Evolutionary conservation across 2,329 filamentous ascomycete genomes (phyloP), one percentile per base, ranked within the genome.

Genomic region (Colletotrichum chlorophyti): DNA sequence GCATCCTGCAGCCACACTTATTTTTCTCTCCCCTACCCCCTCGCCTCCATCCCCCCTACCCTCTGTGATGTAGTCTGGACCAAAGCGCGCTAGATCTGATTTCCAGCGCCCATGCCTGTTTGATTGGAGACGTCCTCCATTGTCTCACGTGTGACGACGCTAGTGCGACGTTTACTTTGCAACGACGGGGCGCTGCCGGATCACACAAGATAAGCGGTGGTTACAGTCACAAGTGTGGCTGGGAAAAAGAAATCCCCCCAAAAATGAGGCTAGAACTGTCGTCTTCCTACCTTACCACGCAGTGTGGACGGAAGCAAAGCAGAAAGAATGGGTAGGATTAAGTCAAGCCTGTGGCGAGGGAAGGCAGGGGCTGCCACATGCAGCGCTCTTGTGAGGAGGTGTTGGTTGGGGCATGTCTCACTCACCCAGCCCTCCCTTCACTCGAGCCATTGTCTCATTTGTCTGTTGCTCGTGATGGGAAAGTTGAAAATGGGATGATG

Each of bases 341-440:
- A 49, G 23, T 29, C 15, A 23, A 7, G 23, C 23, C 24, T 40
- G 34, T 49, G 34, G 46, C 46, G 46, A 49, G 24, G 46, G 15
- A 37, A 26, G 27, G n/a, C n/a, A 5, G 10, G 14, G 3, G 31
- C 29, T 24, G 42, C 42, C 19, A 34, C 17, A 14, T n/a, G n/a
- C n/a, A n/a, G 23, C 23, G 31, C 12, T 17, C 21, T 15, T 35
- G 26, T 24, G 6, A 14, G 12, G 17, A 17, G 10, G 10, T 8
- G n/a, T n/a, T 54, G 50, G 26, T 43, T 48, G 50, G 55, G n/a
- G 26, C n/a, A 43, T 55, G 55, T 58, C 50, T 58, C 54, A 58
- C 31, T 41, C 24, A 27, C 7, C 31, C 47, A 43, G 48, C 40
- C 41, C 19, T 6, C 46, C 2, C 21, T 9, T 26, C 24, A 10